Conservation (phyloP, 345 rosid genomes). For the Streptanthus diversifolius region DNA sequence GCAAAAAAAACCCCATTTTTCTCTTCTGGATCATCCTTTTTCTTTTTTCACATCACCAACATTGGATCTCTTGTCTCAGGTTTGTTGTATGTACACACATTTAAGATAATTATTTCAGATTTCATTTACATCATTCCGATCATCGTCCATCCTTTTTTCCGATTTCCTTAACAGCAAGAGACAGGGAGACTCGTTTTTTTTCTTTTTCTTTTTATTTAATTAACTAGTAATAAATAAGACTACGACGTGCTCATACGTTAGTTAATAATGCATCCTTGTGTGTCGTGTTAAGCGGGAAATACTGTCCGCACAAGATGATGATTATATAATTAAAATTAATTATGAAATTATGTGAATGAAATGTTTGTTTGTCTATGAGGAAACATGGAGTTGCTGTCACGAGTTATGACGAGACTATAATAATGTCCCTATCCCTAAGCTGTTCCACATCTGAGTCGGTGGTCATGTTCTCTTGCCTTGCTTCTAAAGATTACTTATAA, state of each 20-base stretch:
- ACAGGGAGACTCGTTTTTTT: not conserved
- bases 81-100: not conserved
- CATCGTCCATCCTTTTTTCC: not conserved
- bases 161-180: not conserved
- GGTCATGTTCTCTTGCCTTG: slow-evolving; percentile 26
- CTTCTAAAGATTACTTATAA: not conserved
- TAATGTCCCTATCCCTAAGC: slow-evolving; percentile 3
- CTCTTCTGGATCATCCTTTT: not conserved
- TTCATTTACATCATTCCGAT: not conserved
- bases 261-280: not conserved
- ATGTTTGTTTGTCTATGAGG: slow-evolving; percentile 34
- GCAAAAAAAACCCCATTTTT: not conserved
- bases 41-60: not conserved
- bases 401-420: not conserved
- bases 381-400: slow-evolving; percentile 35
- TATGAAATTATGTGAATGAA: slow-evolving; percentile 13
- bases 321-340: not conserved
- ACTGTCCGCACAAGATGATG: not conserved
- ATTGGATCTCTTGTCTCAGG: slow-evolving; percentile 25
- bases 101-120: not conserved
- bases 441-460: slow-evolving; percentile 19
- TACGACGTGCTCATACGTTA: slow-evolving; percentile 30
- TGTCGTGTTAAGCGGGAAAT: slow-evolving; percentile 11
- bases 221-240: not conserved
- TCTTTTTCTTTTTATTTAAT: not conserved